phyloP scores from a whole-genome alignment of 2,329 filamentous ascomycete species.

The Dendrostoma leiphaemia region DNA sequence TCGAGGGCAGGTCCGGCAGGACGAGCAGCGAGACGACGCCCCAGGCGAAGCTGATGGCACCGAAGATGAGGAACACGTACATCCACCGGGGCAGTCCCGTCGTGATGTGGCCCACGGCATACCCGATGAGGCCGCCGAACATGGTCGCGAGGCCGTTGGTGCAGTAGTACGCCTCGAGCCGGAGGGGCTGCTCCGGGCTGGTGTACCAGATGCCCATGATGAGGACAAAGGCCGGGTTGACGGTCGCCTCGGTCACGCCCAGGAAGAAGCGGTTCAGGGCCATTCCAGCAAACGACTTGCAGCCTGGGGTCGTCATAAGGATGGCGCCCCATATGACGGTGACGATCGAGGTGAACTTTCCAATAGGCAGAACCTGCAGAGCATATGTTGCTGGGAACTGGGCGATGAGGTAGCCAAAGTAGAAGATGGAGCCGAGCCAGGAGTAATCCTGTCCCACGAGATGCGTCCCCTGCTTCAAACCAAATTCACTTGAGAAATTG shows the following conservation, averaged over 20 bases:
- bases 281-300: slow-evolving; percentile 52
- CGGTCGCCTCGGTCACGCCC: slow-evolving; percentile 54
- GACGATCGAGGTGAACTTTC: slow-evolving; percentile 43
- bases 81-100: slow-evolving; percentile 50
- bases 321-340: slow-evolving; percentile 48
- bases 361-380: slow-evolving; percentile 46
- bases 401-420: slow-evolving; percentile 47
- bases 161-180: slow-evolving; percentile 54
- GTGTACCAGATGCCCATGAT: slow-evolving; percentile 55
- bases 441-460: slow-evolving; percentile 49
- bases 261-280: slow-evolving; percentile 56
- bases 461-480: slow-evolving; percentile 44
- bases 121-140: slow-evolving; percentile 58
- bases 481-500: slow-evolving; percentile 50
- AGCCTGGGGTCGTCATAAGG: slow-evolving; percentile 46
- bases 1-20: slow-evolving; percentile 61
- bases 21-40: slow-evolving; percentile 54
- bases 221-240: slow-evolving; percentile 56
- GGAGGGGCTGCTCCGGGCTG: slow-evolving; percentile 46
- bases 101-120: slow-evolving; percentile 58
- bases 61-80: slow-evolving; percentile 59
- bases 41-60: slow-evolving; percentile 54
- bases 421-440: slow-evolving; percentile 52
- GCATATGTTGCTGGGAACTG: slow-evolving; percentile 44
- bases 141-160: slow-evolving; percentile 58